phyloP scores from a whole-genome alignment of 805 yeast genomes.

The Alloascoidea africana region DNA sequence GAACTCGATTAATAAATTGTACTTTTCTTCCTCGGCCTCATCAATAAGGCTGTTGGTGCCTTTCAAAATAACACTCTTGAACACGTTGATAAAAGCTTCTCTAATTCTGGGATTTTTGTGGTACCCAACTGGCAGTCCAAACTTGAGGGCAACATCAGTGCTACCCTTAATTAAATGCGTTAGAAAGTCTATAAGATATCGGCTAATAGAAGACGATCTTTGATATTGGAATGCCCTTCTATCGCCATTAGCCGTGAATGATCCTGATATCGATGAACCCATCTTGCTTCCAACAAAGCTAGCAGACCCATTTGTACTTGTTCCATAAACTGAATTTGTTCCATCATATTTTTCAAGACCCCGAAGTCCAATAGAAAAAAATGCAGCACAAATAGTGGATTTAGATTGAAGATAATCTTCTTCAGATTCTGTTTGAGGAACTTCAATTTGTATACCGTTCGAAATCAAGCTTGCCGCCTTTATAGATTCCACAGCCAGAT shows the following conservation, averaged over 20 bases:
- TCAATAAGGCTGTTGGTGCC: slow-evolving; percentile 16
- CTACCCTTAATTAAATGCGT: slow-evolving; percentile 60
- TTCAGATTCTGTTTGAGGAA: neutral
- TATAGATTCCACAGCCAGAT: neutral
- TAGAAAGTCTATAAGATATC: slow-evolving; percentile 47
- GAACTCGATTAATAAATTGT: neutral
- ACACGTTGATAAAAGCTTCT: slow-evolving; percentile 62
- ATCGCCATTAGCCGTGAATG: slow-evolving; percentile 5
- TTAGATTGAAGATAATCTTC: neutral
- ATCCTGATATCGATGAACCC: slow-evolving; percentile 7
- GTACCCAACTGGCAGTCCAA: slow-evolving; percentile 67
- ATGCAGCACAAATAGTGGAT: neutral
- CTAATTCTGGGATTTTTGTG: slow-evolving; percentile 52
- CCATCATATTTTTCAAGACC: neutral
- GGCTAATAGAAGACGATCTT: slow-evolving; percentile 40
- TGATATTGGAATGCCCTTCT: slow-evolving; percentile 6
- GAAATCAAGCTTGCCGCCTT: neutral
- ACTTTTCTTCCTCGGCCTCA: neutral
- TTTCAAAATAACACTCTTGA: slow-evolving; percentile 39
- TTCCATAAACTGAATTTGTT: slow-evolving; percentile 1
- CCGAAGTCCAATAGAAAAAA: neutral
- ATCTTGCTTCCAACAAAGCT: slow-evolving; percentile 5
- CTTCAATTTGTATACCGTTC: neutral
- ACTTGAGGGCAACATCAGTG: slow-evolving; percentile 60
- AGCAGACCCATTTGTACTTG: neutral